Evolutionary conservation across 352 stramenopile genomes (phyloP).

Genomic region (Peronosclerospora sorghi): DNA sequence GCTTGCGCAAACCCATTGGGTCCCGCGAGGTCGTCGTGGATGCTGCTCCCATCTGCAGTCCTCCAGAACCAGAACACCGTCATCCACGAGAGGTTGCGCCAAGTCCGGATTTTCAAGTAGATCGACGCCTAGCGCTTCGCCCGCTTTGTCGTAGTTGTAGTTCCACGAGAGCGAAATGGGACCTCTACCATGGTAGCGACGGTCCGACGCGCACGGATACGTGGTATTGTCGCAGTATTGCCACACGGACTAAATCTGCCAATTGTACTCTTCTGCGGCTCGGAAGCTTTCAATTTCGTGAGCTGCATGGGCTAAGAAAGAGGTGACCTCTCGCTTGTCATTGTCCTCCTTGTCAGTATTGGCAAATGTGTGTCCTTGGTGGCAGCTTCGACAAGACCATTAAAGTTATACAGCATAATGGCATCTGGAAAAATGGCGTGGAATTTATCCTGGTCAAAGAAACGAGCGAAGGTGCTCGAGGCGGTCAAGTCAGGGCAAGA

Average conservation of each 20-base stretch:
- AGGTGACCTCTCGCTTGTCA: slow-evolving; percentile 31
- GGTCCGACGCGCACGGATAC: slow-evolving; percentile 19
- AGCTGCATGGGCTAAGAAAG: slow-evolving; percentile 32
- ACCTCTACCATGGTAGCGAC: slow-evolving; percentile 16
- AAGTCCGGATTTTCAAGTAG: not conserved
- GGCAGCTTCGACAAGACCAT: slow-evolving; percentile 24
- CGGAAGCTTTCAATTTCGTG: slow-evolving; percentile 36
- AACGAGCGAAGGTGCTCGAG: not conserved
- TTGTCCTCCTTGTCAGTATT: slow-evolving; percentile 27
- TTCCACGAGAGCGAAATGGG: not conserved
- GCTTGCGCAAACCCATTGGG: not conserved
- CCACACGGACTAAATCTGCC: slow-evolving; percentile 22
- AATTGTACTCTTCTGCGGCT: slow-evolving; percentile 27
- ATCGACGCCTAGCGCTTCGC: not conserved
- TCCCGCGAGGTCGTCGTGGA: not conserved
- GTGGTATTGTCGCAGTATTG: slow-evolving; percentile 36
- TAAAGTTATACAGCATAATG: slow-evolving; percentile 9
- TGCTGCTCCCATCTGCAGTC: not conserved
- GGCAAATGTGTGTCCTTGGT: slow-evolving; percentile 34
- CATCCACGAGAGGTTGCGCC: not conserved
- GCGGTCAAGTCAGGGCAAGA: no score
- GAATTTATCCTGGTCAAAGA: not conserved
- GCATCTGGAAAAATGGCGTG: not conserved
- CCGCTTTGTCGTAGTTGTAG: not conserved
- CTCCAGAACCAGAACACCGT: not conserved